Percentiles rank a stretch among this genome's conserved stretches.
Conservation (phyloP, 2,329 filamentous ascomycete species). For the Zarea fungicola region DNA sequence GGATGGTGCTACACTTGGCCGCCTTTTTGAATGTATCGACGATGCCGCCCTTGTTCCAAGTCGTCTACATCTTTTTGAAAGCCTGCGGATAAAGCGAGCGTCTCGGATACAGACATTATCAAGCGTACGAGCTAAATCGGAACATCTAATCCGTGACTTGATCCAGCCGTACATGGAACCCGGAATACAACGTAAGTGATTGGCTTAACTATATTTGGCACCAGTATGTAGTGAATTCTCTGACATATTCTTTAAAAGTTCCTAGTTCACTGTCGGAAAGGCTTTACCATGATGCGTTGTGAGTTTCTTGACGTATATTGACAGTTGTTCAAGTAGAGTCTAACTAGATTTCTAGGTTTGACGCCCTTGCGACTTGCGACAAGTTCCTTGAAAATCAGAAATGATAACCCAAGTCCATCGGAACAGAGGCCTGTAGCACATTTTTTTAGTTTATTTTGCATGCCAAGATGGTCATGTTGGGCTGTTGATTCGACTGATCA, state of each 20-base stretch:
- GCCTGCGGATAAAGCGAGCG: background rate
- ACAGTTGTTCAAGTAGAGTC: background rate
- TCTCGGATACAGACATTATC: conserved; percentile 7
- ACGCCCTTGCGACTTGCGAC: background rate
- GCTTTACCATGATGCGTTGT: background rate
- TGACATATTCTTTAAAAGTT: background rate
- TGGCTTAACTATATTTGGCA: conserved; percentile 7
- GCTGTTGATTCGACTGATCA: too few species aligned
- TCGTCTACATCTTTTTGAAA: conserved; percentile 4
- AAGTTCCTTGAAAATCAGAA: background rate
- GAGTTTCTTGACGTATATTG: background rate
- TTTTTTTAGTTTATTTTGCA: too few species aligned
- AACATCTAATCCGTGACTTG: conserved; percentile 3
- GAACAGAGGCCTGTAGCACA: too few species aligned
- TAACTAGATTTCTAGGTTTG: background rate
- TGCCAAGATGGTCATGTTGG: too few species aligned
- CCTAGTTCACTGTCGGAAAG: background rate
- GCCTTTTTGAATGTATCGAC: background rate
- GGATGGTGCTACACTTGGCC: conserved; percentile 8
- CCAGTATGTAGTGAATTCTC: background rate
- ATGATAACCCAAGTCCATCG: too few species aligned
- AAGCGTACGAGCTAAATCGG: conserved; percentile 2
- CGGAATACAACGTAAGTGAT: conserved; percentile 2
- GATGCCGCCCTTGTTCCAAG: background rate
- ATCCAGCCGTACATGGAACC: conserved; percentile 8